Conservation (phyloP, 225 moss, liverwort and hornwort genomes). For the Polytrichum commune region DNA sequence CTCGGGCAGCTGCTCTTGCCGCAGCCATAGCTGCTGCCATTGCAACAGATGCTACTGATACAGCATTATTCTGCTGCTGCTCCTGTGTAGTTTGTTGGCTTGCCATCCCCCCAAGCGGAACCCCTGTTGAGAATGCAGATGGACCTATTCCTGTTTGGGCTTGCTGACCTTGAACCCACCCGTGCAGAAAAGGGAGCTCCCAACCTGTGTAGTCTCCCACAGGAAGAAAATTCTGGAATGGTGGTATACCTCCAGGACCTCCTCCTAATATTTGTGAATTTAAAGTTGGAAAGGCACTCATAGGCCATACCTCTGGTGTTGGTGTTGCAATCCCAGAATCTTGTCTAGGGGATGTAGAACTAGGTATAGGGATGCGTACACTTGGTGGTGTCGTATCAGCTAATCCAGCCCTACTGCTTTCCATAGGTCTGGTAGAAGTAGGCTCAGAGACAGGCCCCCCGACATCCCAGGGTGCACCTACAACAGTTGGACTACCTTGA, state of each 20-base stretch:
- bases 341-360: slow-evolving; percentile 53
- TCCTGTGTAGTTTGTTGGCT: slow-evolving; percentile 50
- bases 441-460: slow-evolving; percentile 53
- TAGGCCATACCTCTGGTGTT: slow-evolving; percentile 64
- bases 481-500: slow-evolving; percentile 67
- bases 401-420: slow-evolving; percentile 20
- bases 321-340: slow-evolving; percentile 49
- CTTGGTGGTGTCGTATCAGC: slow-evolving; percentile 34
- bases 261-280: slow-evolving; percentile 57
- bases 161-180: slow-evolving; percentile 78
- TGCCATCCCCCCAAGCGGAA: slow-evolving; percentile 24
- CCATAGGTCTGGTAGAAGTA: slow-evolving; percentile 28
- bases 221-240: slow-evolving; percentile 62
- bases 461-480: slow-evolving; percentile 89
- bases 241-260: slow-evolving; percentile 42
- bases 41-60: slow-evolving; percentile 59
- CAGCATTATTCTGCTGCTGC: slow-evolving; percentile 58
- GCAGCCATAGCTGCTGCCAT: slow-evolving; percentile 81
- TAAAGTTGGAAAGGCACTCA: slow-evolving; percentile 51
- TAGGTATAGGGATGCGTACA: slow-evolving; percentile 54
- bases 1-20: slow-evolving; percentile 68
- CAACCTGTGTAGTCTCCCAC: slow-evolving; percentile 67
- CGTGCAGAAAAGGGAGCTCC: slow-evolving; percentile 77
- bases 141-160: slow-evolving; percentile 47
- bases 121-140: slow-evolving; percentile 34